A percentile compares a stretch with the other conserved stretches of the same genome.
Evolutionary conservation across 1,284 basidiomycete genomes (phyloP).

Genomic region (Marasmius tenuissimus): DNA sequence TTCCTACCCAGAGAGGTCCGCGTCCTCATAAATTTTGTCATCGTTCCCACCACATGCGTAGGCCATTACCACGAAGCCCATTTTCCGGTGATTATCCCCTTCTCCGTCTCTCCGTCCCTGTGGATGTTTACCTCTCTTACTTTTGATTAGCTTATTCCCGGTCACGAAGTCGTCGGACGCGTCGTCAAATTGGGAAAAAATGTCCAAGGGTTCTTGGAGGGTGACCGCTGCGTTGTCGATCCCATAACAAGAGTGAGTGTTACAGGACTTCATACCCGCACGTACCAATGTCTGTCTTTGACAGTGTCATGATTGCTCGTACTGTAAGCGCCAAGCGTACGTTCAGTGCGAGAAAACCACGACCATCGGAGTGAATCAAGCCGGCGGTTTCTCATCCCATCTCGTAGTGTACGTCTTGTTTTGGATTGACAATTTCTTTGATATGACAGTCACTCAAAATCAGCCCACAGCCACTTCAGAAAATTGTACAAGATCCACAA

Average conservation of each 20-base stretch:
- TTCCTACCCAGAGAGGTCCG: too few relatives aligned
- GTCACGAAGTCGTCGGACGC: slow-evolving; percentile 56
- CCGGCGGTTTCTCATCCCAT: background rate
- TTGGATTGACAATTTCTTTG: background rate
- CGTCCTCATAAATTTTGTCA: too few relatives aligned
- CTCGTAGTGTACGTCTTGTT: background rate
- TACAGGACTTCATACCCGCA: background rate
- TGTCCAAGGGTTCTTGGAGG: slow-evolving; percentile 50
- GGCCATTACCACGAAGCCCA: too few relatives aligned
- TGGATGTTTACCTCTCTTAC: too few relatives aligned
- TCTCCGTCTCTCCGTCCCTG: too few relatives aligned
- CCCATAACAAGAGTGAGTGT: slow-evolving; percentile 40
- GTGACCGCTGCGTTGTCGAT: slow-evolving; percentile 62
- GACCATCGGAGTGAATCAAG: background rate
- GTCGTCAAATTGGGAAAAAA: slow-evolving; percentile 53
- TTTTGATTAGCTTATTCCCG: too few relatives aligned
- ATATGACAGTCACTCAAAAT: background rate
- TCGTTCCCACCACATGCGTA: too few relatives aligned
- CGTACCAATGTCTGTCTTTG: background rate
- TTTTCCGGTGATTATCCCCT: too few relatives aligned
- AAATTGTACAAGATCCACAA: slow-evolving; percentile 62
- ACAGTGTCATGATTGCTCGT: background rate
- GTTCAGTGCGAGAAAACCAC: background rate
- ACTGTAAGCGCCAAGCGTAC: background rate
- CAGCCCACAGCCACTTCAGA: slow-evolving; percentile 35